These are phyloP conservation scores for Trichoderma afroharzianum DNA, from an alignment of 2,329 filamentous ascomycete genomes.

Conservation along the genomic window DNA sequence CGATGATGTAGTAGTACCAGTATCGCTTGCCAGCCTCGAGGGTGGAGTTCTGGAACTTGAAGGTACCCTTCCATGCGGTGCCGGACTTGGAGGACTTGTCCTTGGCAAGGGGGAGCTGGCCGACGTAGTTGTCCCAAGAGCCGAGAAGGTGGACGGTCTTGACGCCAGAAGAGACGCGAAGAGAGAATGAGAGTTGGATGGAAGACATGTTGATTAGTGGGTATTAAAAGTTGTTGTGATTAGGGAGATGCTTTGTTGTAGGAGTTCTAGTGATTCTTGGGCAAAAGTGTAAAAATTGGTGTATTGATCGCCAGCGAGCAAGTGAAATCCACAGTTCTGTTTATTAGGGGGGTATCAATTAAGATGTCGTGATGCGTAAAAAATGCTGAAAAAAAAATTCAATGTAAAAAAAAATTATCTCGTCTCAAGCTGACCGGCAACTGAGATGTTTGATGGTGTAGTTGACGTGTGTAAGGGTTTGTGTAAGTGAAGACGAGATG, in stretches of 20 bases:
- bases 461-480: constrained; percentile 15
- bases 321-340: constrained; percentile 52
- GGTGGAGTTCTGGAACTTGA: constrained; percentile 86
- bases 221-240: constrained; percentile 23
- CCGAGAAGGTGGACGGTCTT: constrained; percentile 97
- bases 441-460: constrained; percentile 26
- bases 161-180: constrained; percentile 92
- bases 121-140: constrained; percentile 96
- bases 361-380: constrained; percentile 20
- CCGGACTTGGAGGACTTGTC: constrained; percentile 82
- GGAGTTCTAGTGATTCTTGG: constrained; percentile 18
- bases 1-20: constrained; percentile 99
- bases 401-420: constrained; percentile 23
- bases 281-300: constrained; percentile 9
- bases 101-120: constrained; percentile 91
- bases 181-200: constrained; percentile 91
- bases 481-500: constrained; percentile 30
- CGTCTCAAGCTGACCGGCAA: constrained; percentile 42
- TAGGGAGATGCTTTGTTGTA: constrained; percentile 22
- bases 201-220: constrained; percentile 66
- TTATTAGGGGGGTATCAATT: constrained; percentile 40
- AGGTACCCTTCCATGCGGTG: constrained; percentile 84
- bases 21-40: constrained; percentile 88
- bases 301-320: constrained; percentile 45
- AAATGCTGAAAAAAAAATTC: constrained; percentile 20